Evolutionary conservation across 805 yeast species (phyloP).

Genomic region (Candida sakaeoensis): DNA sequence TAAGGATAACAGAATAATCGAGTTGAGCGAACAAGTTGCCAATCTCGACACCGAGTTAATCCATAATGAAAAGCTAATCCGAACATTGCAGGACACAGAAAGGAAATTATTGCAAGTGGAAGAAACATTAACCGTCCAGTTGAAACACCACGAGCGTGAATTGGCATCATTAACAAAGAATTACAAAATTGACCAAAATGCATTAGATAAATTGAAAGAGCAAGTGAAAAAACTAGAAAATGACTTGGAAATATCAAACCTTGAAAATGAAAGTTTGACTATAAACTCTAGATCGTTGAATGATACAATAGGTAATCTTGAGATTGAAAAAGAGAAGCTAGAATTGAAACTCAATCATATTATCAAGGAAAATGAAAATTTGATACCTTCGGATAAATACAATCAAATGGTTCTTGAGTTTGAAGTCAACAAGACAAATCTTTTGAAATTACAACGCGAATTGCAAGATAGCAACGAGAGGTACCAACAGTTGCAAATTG

Average conservation of each 20-base stretch:
- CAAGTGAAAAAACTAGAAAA: constrained; percentile 4
- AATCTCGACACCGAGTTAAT: constrained; percentile 1
- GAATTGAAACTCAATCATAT: constrained; percentile 15
- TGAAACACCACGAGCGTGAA: constrained; percentile 25
- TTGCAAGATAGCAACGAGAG: not conserved
- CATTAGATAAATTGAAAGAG: constrained; percentile 4
- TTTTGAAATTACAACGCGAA: not conserved
- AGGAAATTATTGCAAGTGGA: constrained; percentile 16
- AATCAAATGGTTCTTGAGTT: not conserved
- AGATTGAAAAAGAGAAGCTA: constrained; percentile 12
- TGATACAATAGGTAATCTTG: not conserved
- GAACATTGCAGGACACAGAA: constrained; percentile 16
- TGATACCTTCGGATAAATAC: constrained; percentile 5
- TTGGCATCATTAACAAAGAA: constrained; percentile 24
- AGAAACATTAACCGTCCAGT: constrained; percentile 21
- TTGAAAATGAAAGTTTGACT: constrained; percentile 7
- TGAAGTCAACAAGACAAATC: not conserved
- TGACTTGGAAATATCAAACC: constrained; percentile 2
- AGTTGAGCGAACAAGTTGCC: constrained; percentile 9
- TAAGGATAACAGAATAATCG: constrained; percentile 12
- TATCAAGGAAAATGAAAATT: constrained; percentile 19
- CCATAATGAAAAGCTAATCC: constrained; percentile 12
- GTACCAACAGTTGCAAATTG: not conserved
- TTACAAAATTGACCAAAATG: constrained; percentile 16
- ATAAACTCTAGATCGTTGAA: not conserved